Base-by-base conservation (phyloP, 352 stramenopile genomes). In the Elongisporangium anandrum region DNA sequence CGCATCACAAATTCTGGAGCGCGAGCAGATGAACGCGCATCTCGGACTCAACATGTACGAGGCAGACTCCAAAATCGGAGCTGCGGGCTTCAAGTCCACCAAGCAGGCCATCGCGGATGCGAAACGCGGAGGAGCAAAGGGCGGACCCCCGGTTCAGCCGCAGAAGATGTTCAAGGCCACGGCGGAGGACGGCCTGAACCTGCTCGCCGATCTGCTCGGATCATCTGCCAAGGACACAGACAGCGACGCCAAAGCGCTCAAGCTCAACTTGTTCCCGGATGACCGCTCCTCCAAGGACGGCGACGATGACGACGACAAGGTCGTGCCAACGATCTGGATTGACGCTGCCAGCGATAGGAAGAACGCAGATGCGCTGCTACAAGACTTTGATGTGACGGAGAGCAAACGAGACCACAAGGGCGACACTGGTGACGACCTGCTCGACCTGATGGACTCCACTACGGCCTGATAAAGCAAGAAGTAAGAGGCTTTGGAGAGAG, bases 371-470 rank as follows among this genome's bases (percentile, higher is more conserved):
- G 60, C 65, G 20, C 66, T 94, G 4, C 59, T 92, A 7, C 68
- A 72, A 51, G 81, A 90, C 48, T 77, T 96, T 53, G 73, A 81
- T n/a, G 64, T 52, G 17, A 70, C 45, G 13, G 66, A 61, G 50
- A 66, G 9, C 20, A 71, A 84, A 52, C 63, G 65, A 15, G 77
- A 87, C 22, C 61, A 57, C 22, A 88, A 77, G 74, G 68, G 60
- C 15, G 64, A 59, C 12, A 60, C 61, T 29, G 69, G 73, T 13
- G 85, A 96, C 60, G 85, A 96, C 60, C 54, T 97, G 56, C 80
- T 97, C 2, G 78, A 90, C 23, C 80, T 97, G 58, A 95, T 97
- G 87, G 90, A 97, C 69, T 84, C 79, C 24, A 85, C 72, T 8
- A 15, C 29, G 29, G 29, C 29, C 29, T 41, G 29, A 41, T 2